Evolutionary conservation across 2,329 filamentous ascomycete genomes (phyloP).

Genomic region (Microdochium trichocladiopsis): DNA sequence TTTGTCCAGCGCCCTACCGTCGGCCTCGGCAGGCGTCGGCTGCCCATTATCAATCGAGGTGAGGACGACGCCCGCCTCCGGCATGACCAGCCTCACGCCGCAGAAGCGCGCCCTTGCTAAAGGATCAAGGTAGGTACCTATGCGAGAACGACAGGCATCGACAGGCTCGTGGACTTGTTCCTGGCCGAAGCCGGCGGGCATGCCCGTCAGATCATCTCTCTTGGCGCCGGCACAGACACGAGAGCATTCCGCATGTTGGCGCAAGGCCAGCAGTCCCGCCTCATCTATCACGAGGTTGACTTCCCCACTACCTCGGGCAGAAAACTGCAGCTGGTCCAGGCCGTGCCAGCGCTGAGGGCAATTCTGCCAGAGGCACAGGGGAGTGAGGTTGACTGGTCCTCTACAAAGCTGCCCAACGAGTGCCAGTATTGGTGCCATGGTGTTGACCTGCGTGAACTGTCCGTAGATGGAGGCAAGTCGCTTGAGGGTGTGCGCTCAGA

Average conservation of each 20-base stretch:
- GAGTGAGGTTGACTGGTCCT: background rate
- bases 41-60: conserved; percentile 95
- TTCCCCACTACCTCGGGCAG: conserved; percentile 66
- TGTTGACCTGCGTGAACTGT: conserved; percentile 63
- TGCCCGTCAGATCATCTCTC: conserved; percentile 74
- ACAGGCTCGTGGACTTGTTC: conserved; percentile 69
- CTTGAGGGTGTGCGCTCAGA: conserved; percentile 42
- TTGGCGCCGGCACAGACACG: conserved; percentile 92
- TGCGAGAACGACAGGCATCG: conserved; percentile 76
- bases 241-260: conserved; percentile 70
- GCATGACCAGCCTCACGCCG: background rate
- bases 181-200: conserved; percentile 33
- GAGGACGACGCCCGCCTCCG: conserved; percentile 12
- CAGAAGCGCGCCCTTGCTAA: conserved; percentile 9
- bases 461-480: conserved; percentile 8
- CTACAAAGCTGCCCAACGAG: conserved; percentile 21
- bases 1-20: conserved; percentile 49
- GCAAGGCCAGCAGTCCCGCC: conserved; percentile 22
- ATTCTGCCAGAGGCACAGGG: conserved; percentile 27
- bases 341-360: conserved; percentile 31
- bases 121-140: conserved; percentile 65
- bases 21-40: conserved; percentile 50
- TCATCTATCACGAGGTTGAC: conserved; percentile 89
- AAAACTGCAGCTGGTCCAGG: conserved; percentile 52
- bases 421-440: conserved; percentile 52